Evolutionary conservation across 345 rosid species (phyloP).

Genomic region (Laguncularia racemosa): DNA sequence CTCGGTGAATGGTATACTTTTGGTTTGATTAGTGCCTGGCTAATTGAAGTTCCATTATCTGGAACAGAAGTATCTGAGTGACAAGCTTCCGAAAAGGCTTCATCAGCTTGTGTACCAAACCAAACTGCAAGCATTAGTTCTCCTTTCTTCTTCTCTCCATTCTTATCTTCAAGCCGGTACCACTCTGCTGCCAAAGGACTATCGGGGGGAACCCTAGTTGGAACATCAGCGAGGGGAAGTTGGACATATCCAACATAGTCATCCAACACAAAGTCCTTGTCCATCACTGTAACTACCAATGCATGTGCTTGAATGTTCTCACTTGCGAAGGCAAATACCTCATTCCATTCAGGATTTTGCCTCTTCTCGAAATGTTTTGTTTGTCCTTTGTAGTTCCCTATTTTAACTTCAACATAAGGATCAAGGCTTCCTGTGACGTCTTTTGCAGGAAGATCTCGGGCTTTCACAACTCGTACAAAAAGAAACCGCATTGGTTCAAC

Average conservation of each 20-base stretch:
- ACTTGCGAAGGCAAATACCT: slow-evolving; percentile 83
- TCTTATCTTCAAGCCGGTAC: slow-evolving; percentile 64
- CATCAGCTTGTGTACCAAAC: slow-evolving; percentile 97
- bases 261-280: slow-evolving; percentile 70
- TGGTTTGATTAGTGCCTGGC: slow-evolving; percentile 52
- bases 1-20: slow-evolving; percentile 93
- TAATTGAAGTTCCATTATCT: slow-evolving; percentile 33
- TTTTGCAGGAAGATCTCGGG: slow-evolving; percentile 66
- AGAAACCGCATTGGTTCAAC: slow-evolving; percentile 92
- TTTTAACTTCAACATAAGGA: slow-evolving; percentile 70
- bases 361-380: slow-evolving; percentile 74
- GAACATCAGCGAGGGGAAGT: slow-evolving; percentile 63
- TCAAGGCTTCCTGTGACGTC: slow-evolving; percentile 80
- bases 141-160: slow-evolving; percentile 53
- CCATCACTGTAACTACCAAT: slow-evolving; percentile 66
- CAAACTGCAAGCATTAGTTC: slow-evolving; percentile 94
- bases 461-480: slow-evolving; percentile 76
- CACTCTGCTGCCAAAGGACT: slow-evolving; percentile 97
- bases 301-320: slow-evolving; percentile 54
- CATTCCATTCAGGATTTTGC: slow-evolving; percentile 74
- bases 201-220: slow-evolving; percentile 70
- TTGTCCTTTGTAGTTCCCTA: slow-evolving; percentile 78
- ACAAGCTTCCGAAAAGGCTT: slow-evolving; percentile 84
- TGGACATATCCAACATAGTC: slow-evolving; percentile 60
- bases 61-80: slow-evolving; percentile 72